These are phyloP conservation scores for Cyberlindnera euphorbiiphila DNA, from an alignment of 805 yeast species.

Conservation along the genomic window DNA sequence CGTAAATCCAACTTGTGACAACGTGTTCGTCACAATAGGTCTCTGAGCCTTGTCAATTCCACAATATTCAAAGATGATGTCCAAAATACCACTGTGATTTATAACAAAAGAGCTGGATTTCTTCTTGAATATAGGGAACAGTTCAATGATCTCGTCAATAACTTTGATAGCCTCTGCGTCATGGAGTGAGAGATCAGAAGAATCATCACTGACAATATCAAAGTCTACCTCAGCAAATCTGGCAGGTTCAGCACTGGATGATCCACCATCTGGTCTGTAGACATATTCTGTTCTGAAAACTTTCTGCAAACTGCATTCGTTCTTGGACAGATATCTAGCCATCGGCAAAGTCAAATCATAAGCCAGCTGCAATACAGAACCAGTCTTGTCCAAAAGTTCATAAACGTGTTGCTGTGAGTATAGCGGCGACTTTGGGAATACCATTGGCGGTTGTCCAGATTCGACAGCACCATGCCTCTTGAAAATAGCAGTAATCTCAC, in stretches of 20 bases:
- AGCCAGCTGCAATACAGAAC: constrained; percentile 84
- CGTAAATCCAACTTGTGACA: constrained; percentile 76
- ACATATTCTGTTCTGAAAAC: constrained; percentile 77
- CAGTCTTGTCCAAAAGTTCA: constrained; percentile 80
- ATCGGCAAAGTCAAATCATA: constrained; percentile 87
- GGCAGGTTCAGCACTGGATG: constrained; percentile 65
- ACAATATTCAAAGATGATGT: constrained; percentile 75
- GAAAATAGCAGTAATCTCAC: constrained; percentile 60
- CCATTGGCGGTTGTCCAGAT: constrained; percentile 54
- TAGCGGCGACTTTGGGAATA: constrained; percentile 81
- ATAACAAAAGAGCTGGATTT: constrained; percentile 57
- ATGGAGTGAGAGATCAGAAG: constrained; percentile 46
- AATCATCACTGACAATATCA: constrained; percentile 58
- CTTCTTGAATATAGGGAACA: constrained; percentile 63
- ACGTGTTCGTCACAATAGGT: constrained; percentile 58
- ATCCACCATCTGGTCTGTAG: constrained; percentile 59
- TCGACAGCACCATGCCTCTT: constrained; percentile 84
- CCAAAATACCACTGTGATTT: constrained; percentile 79
- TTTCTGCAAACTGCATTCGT: constrained; percentile 51
- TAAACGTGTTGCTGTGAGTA: constrained; percentile 64
- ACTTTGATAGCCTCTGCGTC: constrained; percentile 91
- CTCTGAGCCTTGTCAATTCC: constrained; percentile 74
- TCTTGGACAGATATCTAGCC: constrained; percentile 77
- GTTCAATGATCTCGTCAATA: constrained; percentile 63
- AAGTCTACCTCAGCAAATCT: constrained; percentile 81